Evolutionary conservation across 2,329 filamentous ascomycete species (phyloP), one percentile per base, ranked within the genome.

Genomic region (Aspergillus piperis): DNA sequence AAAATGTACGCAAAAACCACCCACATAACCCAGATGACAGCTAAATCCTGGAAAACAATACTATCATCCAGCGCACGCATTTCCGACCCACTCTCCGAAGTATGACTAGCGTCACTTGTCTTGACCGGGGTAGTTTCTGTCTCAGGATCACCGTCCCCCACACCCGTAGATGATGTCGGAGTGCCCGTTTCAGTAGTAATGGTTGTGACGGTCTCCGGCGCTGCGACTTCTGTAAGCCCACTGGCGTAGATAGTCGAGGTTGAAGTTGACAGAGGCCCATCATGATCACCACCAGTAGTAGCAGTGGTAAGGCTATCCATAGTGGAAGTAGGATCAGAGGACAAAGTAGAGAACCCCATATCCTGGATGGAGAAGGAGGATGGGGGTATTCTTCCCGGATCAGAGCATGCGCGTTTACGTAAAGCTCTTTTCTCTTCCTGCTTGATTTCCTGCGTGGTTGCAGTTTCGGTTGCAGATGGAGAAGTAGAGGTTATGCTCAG

Each of bases 331-430:
- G 25, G 25, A 27, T 27, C 25, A 27, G 8, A 19, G 11, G 25
- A 30, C 1, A 50, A 3, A 19, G 32, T 36, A 15, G 32, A 15
- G 32, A 32, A 15, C 3, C 5, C n/a, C 2, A 42, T 10, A 15
- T 25, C 30, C 8, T 44, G 21, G 3, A 30, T 15, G 1, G 21
- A 30, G 3, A 42, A 17, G 13, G 15, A 11, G 1, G 17, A 23
- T 2, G 49, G 10, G 8, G 19, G 23, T 3, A n/a, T 15, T 17
- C 27, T 11, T 39, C 50, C 48, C 7, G 61, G 50, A 47, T 62
- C 44, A 5, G 50, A 60, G 25, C 61, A 62, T 3, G 54, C 39
- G 11, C n/a, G 13, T 7, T 15, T 6, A 8, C 50, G 21, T 2
- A 6, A 8, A 10, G 8, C 17, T 17, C 15, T 32, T 13, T 38